Base-by-base conservation (phyloP, 371 early-diverging fungal species). In the Rhizomucor pusillus region DNA sequence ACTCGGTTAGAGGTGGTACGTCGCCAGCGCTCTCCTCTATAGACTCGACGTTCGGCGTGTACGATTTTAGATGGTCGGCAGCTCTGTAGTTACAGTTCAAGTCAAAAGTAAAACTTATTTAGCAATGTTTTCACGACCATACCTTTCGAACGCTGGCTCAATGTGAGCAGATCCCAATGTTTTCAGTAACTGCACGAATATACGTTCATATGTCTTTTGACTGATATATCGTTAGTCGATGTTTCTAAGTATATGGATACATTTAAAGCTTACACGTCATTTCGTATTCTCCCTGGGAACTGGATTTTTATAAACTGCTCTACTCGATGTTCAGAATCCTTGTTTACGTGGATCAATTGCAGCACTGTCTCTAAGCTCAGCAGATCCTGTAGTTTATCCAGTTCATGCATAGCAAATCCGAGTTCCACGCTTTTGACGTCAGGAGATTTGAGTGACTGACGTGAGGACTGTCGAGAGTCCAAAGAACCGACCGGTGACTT, bases 281-380 rank as follows among this genome's bases (percentile, higher is more conserved):
- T 24, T 34, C 36, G 45, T 56, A 66, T 62, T 19, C 66, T 57
- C 18, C 66, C 66, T 14, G 66, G 66, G 16, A 68, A 63, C 1
- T 61, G 58, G 49, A 63, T 57, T 13, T 58, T 25, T 36, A 66
- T 55, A 29, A 68, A 61, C 3, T 47, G 58, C 35, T 68, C 61
- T 23, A 84, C 60, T 18, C 95, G 78, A n/a, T 79, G 84, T 43
- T 92, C 62, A 0, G 87, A 76, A 55, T 90, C 92, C 65, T 91
- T 89, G 66, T 92, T 91, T 19, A 82, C 55, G 60, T 92, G 87
- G 50, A 93, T 85, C 69, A 94, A 69, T 50, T 86, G 80, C 52
- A 93, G 66, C 9, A 87, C 87, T 58, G 90, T 65, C 57, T 92
- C 93, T 23, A 94, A 69, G 57, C 87, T 87, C 35, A 94, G 66